Conservation (phyloP, 2,329 filamentous ascomycete genomes). For the Biscogniauxia sp. region DNA sequence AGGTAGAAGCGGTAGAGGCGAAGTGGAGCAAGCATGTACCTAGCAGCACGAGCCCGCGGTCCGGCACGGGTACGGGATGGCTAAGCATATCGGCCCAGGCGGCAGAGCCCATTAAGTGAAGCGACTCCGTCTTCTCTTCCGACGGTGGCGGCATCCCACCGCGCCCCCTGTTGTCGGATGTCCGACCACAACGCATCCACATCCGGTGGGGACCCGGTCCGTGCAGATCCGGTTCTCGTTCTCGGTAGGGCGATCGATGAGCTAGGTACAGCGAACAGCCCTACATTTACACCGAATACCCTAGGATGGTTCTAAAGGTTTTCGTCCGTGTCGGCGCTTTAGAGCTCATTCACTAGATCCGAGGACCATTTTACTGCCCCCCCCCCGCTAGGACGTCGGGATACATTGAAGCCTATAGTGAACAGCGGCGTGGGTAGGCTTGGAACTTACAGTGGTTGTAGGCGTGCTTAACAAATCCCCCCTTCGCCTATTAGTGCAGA, state of each 20-base stretch:
- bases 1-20: too few relatives aligned
- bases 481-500: slow-evolving; percentile 18
- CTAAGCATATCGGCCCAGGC: too few relatives aligned
- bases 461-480: slow-evolving; percentile 26
- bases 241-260: slow-evolving; percentile 25
- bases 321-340: slow-evolving; percentile 20
- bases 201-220: slow-evolving; percentile 17
- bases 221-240: slow-evolving; percentile 24
- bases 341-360: slow-evolving; percentile 27
- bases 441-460: slow-evolving; percentile 26
- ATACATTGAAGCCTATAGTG: slow-evolving; percentile 30
- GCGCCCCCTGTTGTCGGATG: slow-evolving; percentile 23
- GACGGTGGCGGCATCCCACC: slow-evolving; percentile 10
- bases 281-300: slow-evolving; percentile 26
- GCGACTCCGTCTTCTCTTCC: too few relatives aligned
- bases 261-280: slow-evolving; percentile 22
- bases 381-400: slow-evolving; percentile 28
- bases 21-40: too few relatives aligned
- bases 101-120: too few relatives aligned
- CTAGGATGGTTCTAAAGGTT: slow-evolving; percentile 7
- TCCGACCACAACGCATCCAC: slow-evolving; percentile 24
- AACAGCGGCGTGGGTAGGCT: slow-evolving; percentile 20
- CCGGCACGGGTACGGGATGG: too few relatives aligned
- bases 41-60: too few relatives aligned
- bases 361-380: slow-evolving; percentile 33